Evolutionary conservation across 129 eudicot genomes (phyloP).

Genomic region (Arctium minus): DNA sequence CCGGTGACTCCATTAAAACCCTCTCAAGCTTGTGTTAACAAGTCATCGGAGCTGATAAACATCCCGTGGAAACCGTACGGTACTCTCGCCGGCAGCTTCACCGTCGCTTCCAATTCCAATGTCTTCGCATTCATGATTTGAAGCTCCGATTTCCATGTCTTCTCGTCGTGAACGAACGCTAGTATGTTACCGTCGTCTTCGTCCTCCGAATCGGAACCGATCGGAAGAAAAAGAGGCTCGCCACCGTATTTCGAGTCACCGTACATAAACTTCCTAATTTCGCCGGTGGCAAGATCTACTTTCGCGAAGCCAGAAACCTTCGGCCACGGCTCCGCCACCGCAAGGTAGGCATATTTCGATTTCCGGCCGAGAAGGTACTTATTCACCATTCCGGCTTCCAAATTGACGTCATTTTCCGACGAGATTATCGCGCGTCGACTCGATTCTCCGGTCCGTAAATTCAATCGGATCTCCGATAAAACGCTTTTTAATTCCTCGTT

Average conservation of each 20-base stretch:
- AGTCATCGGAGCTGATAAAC: conserved; percentile 29
- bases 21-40: conserved; percentile 34
- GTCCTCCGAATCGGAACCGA: not conserved
- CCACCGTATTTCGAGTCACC: conserved; percentile 39
- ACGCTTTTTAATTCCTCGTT: conserved; percentile 32
- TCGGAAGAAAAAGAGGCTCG: conserved; percentile 40
- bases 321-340: conserved; percentile 52
- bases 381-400: conserved; percentile 46
- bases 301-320: conserved; percentile 47
- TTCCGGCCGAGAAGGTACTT: conserved; percentile 34
- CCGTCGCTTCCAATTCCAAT: conserved; percentile 32
- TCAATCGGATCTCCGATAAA: conserved; percentile 37
- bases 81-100: conserved; percentile 40
- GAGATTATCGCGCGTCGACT: conserved; percentile 26
- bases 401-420: conserved; percentile 24
- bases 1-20: not conserved
- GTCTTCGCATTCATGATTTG: conserved; percentile 31
- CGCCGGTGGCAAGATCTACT: conserved; percentile 27
- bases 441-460: conserved; percentile 31
- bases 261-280: conserved; percentile 25
- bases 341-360: conserved; percentile 31
- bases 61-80: conserved; percentile 52
- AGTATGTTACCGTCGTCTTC: conserved; percentile 43
- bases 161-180: conserved; percentile 43
- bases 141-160: conserved; percentile 35